Base-by-base conservation (phyloP, 345 rosid species). In the Gossypioides kirkii region DNA sequence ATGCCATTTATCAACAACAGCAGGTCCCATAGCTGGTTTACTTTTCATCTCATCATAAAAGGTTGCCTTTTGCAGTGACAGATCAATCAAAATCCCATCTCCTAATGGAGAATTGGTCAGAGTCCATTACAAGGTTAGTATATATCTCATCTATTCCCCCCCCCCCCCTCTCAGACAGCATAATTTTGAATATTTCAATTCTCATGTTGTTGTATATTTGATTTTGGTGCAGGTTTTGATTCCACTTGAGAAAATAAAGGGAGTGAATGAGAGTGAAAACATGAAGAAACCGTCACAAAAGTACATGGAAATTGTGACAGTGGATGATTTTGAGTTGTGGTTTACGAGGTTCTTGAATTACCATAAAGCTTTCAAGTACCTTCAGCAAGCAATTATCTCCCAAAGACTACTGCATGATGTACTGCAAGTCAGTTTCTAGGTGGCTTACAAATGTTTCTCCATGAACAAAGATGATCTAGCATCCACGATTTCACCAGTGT, bases 301-400 rank as follows among this genome's bases (percentile, higher is more conserved):
- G 84, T 90, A 85, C 78, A 77, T 89, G 23, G 89, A 94, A 78
- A 70, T 91, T 26, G 84, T 82, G 10, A 94, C 97, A 0, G 85
- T 81, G 1, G 97, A 94, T 72, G 74, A 59, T 73, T 92, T 87
- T 55, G 95, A 94, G 62, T 94, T 94, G 87, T 92, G 97, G 97
- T 90, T 92, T 62, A 89, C 92, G 92, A 97, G 98, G 0, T 92
- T 94, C 83, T 64, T 84, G 41, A 92, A 88, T 72, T 80, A 86
- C 70, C 86, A 88, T 77, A 94, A 87, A 79, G 88, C 97, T 70
- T 80, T 86, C 77, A 84, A 82, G 61, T 70, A 71, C 71, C 87
- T 93, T 69, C 87, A 86, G 74, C 85, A 80, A 25, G 87, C 91
- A 22, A 62, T n/a, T n/a, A n/a, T 82, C 38, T 82, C 84, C 62